Evolutionary conservation across 1,139 yeast genomes (phyloP), one percentile per base, ranked within the genome.

Genomic region (Sugiyamaella xylanicola): DNA sequence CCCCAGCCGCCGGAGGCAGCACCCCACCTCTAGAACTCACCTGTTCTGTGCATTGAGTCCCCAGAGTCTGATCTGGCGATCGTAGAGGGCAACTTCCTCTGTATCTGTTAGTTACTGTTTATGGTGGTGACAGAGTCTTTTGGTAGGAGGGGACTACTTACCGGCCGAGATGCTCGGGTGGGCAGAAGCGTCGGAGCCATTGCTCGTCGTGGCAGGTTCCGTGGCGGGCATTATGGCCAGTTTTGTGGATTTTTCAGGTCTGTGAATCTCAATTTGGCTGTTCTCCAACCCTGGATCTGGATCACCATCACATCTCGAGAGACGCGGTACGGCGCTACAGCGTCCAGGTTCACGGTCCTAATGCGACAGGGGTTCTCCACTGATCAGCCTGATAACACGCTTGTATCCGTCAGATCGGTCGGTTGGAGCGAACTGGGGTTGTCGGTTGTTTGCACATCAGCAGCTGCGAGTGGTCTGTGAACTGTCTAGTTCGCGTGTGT

Each of bases 21-120:
- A 5, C 29, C 29, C 9, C n/a, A 15, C n/a, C 22, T 5, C 8
- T 4, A 19, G 22, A 15, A 56, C 67, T 13, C 60, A 68, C 65
- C 74, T 64, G 51, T 83, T 78, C 71, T 93, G 99, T 15, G 98
- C 96, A 27, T 88, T 95, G 73, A 93, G 78, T 11, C 99, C 99
- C 99, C 99, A 93, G 39, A 93, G 78, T 62, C 99, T 75, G 64
- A 93, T 92, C 71, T 93, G 99, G 58, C 99, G 81, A 72, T 93
- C 99, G 69, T 93, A 93, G 27, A 92, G 77, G 1, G 96, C 96
- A 56, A 92, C 84, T 70, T 92, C 98, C 66, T 91, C 97, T 51
- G 29, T 40, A 39, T 29, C 13, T 37, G 39, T 39, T 37, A 51
- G 45, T 43, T 25, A 9, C 5, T 25, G n/a, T n/a, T n/a, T n/a